Evolutionary conservation across 371 early-diverging fungal species (phyloP), one percentile per base, ranked within the genome.

Genomic region (Chytridiales sp.): DNA sequence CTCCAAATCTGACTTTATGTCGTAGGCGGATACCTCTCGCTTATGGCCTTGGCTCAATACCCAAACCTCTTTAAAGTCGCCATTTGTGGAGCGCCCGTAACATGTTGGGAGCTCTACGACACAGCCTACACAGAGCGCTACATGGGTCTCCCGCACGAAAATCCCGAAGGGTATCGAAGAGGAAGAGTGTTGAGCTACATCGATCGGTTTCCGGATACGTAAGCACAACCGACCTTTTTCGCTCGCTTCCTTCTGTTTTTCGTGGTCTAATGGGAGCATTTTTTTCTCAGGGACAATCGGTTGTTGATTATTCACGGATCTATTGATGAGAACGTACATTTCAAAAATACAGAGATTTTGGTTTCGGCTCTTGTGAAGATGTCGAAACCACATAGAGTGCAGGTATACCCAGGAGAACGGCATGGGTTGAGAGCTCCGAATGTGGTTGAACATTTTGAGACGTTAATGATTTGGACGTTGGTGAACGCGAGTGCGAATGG

Each of bases 251-350:
- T 43, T 42, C 22, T 56, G 5, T 54, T 27, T 38, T 32, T 46
- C 24, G 39, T 27, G 54, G 47, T 48, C 19, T 30, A 5, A 26
- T 5, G 8, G 6, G 11, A 48, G 22, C n/a, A n/a, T n/a, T n/a
- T n/a, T n/a, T n/a, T n/a, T 8, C 11, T 21, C 5, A 55, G 59
- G 38, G 84, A 81, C 22, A 81, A 86, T 61, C 78, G 90, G 0
- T 63, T 91, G 19, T 52, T 91, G 31, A 73, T 91, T 46, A 88
- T 80, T 0, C 92, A 91, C 64, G 92, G 92, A 0, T 66, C 85
- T 41, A 84, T 86, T 55, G 92, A 92, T 67, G 90, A 92, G 63
- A 92, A 92, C 68, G 92, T 92, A 1, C 90, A 90, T 67, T 85
- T 85, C 51, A 76, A 73, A 43, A 80, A 90, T 67, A 82, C 87